Evolutionary conservation across 192 early-diverging fungal species (phyloP).

Genomic region (Oehlia diaphana): DNA sequence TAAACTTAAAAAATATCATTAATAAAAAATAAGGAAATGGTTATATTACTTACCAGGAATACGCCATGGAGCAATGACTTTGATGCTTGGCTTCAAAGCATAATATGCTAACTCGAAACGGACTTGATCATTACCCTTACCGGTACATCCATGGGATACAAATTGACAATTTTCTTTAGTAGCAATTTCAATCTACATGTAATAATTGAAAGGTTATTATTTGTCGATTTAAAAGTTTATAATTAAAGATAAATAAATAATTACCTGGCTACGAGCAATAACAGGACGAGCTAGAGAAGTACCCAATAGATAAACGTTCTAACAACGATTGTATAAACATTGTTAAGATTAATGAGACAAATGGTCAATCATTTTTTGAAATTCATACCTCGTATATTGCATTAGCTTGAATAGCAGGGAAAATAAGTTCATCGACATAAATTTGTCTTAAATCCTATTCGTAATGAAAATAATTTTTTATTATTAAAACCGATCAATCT

Average conservation of each 20-base stretch:
- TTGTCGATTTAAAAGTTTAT: conserved; percentile 35
- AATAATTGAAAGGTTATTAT: conserved; percentile 10
- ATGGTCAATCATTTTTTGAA: neutral
- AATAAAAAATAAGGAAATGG: neutral
- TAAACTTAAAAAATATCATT: neutral
- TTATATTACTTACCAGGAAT: conserved; percentile 63
- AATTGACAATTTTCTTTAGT: conserved; percentile 89
- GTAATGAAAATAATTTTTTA: neutral
- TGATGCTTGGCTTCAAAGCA: conserved; percentile 88
- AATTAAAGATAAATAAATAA: neutral
- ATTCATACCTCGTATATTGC: conserved; percentile 77
- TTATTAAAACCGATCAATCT: neutral
- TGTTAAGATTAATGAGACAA: neutral
- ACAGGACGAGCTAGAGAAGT: conserved; percentile 97
- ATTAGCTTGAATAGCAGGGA: conserved; percentile 93
- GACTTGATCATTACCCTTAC: conserved; percentile 99
- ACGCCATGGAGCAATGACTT: conserved; percentile 98
- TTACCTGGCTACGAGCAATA: conserved; percentile 72
- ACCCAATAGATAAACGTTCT: conserved; percentile 90
- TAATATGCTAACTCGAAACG: conserved; percentile 99
- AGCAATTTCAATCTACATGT: conserved; percentile 87
- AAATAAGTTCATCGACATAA: conserved; percentile 92
- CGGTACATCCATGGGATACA: conserved; percentile 99
- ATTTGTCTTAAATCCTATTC: conserved; percentile 84
- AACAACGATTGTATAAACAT: neutral